Conservation (phyloP, 2,329 filamentous ascomycete genomes). For the Kalmusia sp. region DNA sequence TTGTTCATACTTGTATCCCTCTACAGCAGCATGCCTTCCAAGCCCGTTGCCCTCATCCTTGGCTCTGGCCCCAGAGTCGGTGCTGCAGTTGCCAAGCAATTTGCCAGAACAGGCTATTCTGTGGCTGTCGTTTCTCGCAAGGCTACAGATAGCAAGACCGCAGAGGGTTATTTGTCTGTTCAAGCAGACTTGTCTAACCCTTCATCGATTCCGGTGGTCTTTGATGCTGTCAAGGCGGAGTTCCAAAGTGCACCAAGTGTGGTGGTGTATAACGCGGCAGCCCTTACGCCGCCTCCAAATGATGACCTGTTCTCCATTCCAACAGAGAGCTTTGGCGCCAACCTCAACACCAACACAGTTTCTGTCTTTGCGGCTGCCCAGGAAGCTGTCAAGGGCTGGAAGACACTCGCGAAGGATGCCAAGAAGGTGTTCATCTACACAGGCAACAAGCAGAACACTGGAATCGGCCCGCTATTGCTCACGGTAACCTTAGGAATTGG, state of each 20-base stretch:
- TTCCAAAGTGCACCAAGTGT: slow-evolving; percentile 47
- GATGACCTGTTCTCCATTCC: slow-evolving; percentile 27
- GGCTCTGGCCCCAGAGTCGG: slow-evolving; percentile 34
- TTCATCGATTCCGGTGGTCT: slow-evolving; percentile 36
- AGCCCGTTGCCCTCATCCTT: slow-evolving; percentile 32
- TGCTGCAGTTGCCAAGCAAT: slow-evolving; percentile 19
- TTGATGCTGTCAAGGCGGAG: slow-evolving; percentile 46
- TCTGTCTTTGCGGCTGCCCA: slow-evolving; percentile 51
- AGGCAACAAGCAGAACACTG: slow-evolving; percentile 50
- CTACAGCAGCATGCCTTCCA: slow-evolving; percentile 18
- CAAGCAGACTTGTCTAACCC: slow-evolving; percentile 48
- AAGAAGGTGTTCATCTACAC: slow-evolving; percentile 54
- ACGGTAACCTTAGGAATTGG: slow-evolving; percentile 49
- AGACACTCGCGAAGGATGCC: slow-evolving; percentile 36
- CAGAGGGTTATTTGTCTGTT: slow-evolving; percentile 47
- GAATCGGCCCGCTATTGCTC: slow-evolving; percentile 15
- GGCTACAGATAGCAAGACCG: slow-evolving; percentile 19
- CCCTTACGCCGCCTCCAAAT: slow-evolving; percentile 11
- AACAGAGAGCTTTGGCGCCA: slow-evolving; percentile 32
- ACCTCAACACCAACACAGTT: slow-evolving; percentile 49
- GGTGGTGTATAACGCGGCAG: slow-evolving; percentile 53
- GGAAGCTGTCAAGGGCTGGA: slow-evolving; percentile 49
- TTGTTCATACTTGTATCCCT: not conserved
- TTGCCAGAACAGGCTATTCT: slow-evolving; percentile 19
- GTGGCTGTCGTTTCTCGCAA: slow-evolving; percentile 29